Evolutionary conservation across 805 yeast species (phyloP), one percentile per base, ranked within the genome.

Genomic region (Candida piceae): DNA sequence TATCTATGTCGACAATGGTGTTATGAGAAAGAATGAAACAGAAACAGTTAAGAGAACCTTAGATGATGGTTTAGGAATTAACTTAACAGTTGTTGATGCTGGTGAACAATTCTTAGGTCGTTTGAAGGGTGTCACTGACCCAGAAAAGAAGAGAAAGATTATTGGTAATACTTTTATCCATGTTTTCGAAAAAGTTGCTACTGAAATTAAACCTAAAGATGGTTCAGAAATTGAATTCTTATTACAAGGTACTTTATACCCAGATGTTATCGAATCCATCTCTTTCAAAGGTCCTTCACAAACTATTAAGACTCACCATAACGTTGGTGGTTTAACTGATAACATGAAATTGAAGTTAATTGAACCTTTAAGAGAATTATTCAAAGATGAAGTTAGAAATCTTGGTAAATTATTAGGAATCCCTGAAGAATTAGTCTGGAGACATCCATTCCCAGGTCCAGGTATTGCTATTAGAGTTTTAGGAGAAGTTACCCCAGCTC

Each of bases 401-500:
- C 72, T 93, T 52, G 99, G 99, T 67, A 86, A 87, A 70, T 68
- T 93, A 36, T 70, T 93, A 69, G 96, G 96, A 34, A 90, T 93
- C 54, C 94, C 97, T 24, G 93, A 86, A 59, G 97, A 93, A 54
- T 76, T 93, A 53, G 97, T 93, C 50, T 90, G 97, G 97, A 86
- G 99, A 75, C 99, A 93, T 63, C 99, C 99, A 40, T 93, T 93
- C 95, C 99, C 99, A 55, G 99, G 99, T 62, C 99, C 99, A 63
- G 99, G 99, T 72, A 84, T 93, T 60, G 99, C 97, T 52, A 93
- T 93, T 64, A 83, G 99, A 69, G 94, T 93, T 39, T 72, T 93
- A 33, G 99, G 99, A 53, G 97, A 90, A 70, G 97, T 93, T 46
- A 85, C 96, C 41, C 84, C 78, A 50, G 79, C 72, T 49, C 98